Evolutionary conservation across 768 basidiomycete species (phyloP).

Genomic region (Scleroderma bovista): DNA sequence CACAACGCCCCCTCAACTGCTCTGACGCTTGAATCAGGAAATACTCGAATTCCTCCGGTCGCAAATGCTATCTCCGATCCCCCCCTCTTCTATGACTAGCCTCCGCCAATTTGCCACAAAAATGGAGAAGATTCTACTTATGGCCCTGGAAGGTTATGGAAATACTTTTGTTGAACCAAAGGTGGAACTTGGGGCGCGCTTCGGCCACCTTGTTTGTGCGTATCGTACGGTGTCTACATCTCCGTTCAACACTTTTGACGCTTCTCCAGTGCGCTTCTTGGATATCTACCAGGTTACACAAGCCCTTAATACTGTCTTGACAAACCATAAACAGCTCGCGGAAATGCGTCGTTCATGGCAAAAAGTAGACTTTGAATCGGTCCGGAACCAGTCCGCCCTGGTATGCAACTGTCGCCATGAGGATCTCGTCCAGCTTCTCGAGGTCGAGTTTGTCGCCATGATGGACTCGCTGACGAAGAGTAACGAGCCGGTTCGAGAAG

Average conservation of each 20-base stretch:
- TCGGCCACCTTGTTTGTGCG: constrained; percentile 85
- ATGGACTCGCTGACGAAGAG: constrained; percentile 68
- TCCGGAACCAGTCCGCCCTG: constrained; percentile 87
- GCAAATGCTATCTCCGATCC: constrained; percentile 77
- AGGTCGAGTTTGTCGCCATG: constrained; percentile 77
- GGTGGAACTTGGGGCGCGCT: constrained; percentile 85
- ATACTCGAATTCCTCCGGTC: constrained; percentile 80
- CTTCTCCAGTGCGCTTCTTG: constrained; percentile 70
- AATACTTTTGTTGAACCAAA: constrained; percentile 90
- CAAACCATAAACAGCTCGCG: constrained; percentile 75
- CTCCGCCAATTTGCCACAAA: constrained; percentile 81
- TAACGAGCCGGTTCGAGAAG: constrained; percentile 75
- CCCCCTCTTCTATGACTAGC: constrained; percentile 59
- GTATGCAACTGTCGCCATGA: constrained; percentile 92
- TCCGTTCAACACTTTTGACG: constrained; percentile 3
- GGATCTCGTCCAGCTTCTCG: constrained; percentile 77
- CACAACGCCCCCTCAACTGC: constrained; percentile 2
- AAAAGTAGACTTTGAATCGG: constrained; percentile 86
- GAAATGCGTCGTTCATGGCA: constrained; percentile 89
- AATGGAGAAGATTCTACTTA: constrained; percentile 85
- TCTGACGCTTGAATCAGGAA: constrained; percentile 48
- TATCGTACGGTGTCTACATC: constrained; percentile 18
- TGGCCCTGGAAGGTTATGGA: constrained; percentile 77
- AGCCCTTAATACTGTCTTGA: constrained; percentile 81
- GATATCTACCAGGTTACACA: constrained; percentile 92